Base-by-base conservation (phyloP, 441 rosid species). In the Flueggea neowawraea region DNA sequence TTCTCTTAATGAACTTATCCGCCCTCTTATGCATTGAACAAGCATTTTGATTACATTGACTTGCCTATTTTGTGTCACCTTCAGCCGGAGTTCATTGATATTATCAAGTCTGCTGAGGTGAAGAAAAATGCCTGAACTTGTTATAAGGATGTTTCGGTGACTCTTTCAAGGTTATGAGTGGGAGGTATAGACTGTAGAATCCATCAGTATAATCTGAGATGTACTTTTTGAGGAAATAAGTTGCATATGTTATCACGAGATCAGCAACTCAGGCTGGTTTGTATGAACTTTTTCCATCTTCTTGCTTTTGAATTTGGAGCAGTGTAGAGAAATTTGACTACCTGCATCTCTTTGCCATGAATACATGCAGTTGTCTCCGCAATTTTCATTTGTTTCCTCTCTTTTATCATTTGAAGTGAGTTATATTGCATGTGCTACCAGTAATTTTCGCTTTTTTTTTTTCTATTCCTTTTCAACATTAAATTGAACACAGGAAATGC, bases 51-150 rank as follows among this genome's bases (percentile, higher is more conserved):
- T 31, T 4, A 3, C 1, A 7, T 10, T 16, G 31, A 8, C 7
- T 4, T 10, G 39, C 52, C 44, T 16, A 14, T 3, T 31, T 43
- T 58, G 49, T 15, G 52, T 16, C 6, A 8, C 54, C 57, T 53
- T 70, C 60, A 87, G 90, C 85, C 78, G 4, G 93, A 84, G 77
- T 87, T 87, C 76, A 62, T 79, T 33, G 84, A 82, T 62, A 87
- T 87, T 41, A 82, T 84, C 79, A 76, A 79, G 63, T 68, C 93
- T 6, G 84, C 90, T 17, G 74, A 76, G 5, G 78, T 74, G 64
- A 86, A 82, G 77, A 78, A 75, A 69, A 70, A 64, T 59, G 72
- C 57, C 13, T 82, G 70, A 82, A 58, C 55, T 6, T 16, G 22
- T 55, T 48, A 33, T 12, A 9, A 6, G 31, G 49, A 45, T 15